These are phyloP conservation scores for Hirschioporus abietinus DNA, from an alignment of 768 basidiomycete genomes.

Conservation along the genomic window DNA sequence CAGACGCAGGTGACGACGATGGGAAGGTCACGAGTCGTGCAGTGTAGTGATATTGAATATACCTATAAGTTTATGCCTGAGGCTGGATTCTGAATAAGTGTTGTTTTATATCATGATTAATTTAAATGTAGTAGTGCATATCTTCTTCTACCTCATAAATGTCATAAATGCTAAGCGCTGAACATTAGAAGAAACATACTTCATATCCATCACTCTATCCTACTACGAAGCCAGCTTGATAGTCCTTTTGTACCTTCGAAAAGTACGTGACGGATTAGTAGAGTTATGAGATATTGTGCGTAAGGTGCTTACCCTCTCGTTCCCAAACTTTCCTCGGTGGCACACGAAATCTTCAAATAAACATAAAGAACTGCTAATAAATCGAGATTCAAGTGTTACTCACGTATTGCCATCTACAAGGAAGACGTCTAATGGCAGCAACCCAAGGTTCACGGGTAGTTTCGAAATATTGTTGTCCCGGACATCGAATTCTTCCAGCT, in stretches of 20 bases:
- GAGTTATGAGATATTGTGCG: background rate
- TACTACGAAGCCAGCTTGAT: constrained; percentile 70
- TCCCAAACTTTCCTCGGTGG: constrained; percentile 83
- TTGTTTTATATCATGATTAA: too few species aligned
- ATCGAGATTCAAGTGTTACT: constrained; percentile 27
- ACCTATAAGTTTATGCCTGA: too few species aligned
- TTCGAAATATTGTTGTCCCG: constrained; percentile 76
- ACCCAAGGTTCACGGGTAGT: constrained; percentile 63
- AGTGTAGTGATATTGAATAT: background rate
- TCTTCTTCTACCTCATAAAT: background rate
- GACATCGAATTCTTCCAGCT: constrained; percentile 76
- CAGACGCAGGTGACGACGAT: background rate
- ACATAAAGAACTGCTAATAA: constrained; percentile 4
- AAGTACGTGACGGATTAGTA: background rate
- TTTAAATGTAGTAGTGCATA: background rate
- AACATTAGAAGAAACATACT: constrained; percentile 6
- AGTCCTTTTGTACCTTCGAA: constrained; percentile 60
- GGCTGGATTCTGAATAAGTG: too few species aligned
- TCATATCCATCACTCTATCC: constrained; percentile 48
- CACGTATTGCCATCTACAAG: constrained; percentile 82
- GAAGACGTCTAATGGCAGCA: constrained; percentile 74
- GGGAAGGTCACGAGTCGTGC: background rate
- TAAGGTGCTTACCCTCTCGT: constrained; percentile 46
- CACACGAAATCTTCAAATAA: constrained; percentile 62
- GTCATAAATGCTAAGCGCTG: background rate